Percentiles rank a stretch among this genome's conserved stretches.
Conservation (phyloP, 2,329 filamentous ascomycete genomes). For the Hymenoscyphus fraxineus region DNA sequence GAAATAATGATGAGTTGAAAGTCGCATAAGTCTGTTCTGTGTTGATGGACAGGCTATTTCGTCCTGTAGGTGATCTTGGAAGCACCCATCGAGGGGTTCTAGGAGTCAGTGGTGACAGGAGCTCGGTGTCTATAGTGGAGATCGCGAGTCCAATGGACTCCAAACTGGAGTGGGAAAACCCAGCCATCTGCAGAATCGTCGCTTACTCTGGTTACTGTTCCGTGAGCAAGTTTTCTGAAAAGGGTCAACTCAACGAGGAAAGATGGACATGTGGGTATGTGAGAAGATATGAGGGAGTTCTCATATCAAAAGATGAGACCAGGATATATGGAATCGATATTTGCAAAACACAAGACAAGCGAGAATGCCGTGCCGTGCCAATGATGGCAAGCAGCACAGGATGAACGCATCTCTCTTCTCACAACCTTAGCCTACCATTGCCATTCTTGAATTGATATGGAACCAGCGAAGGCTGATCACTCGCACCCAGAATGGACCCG, state of each 20-base stretch:
- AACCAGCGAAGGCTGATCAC: too few species aligned
- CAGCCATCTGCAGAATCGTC: slow-evolving; percentile 13
- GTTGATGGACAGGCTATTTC: slow-evolving; percentile 16
- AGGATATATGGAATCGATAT: neutral
- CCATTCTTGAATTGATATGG: too few species aligned
- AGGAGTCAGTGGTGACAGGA: slow-evolving; percentile 35
- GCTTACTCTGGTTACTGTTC: neutral
- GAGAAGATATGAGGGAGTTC: slow-evolving; percentile 28
- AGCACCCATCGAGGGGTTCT: slow-evolving; percentile 11
- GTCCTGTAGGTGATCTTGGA: slow-evolving; percentile 9
- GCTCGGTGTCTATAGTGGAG: slow-evolving; percentile 31
- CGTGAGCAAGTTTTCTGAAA: neutral
- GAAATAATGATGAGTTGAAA: slow-evolving; percentile 25
- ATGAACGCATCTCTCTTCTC: neutral
- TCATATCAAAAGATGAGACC: slow-evolving; percentile 16
- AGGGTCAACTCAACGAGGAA: slow-evolving; percentile 11
- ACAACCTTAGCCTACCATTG: neutral
- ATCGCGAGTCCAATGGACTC: slow-evolving; percentile 25
- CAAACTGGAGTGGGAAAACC: slow-evolving; percentile 13
- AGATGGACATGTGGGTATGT: slow-evolving; percentile 17
- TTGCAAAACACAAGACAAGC: slow-evolving; percentile 11
- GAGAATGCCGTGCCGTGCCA: too few species aligned
- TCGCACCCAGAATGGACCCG: too few species aligned
- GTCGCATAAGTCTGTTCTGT: slow-evolving; percentile 15
- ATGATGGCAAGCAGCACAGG: slow-evolving; percentile 7